A percentile compares a stretch with the other conserved stretches of the same genome.
phyloP scores from a whole-genome alignment of 805 yeast genomes.

The Cyberlindnera saturnus region DNA sequence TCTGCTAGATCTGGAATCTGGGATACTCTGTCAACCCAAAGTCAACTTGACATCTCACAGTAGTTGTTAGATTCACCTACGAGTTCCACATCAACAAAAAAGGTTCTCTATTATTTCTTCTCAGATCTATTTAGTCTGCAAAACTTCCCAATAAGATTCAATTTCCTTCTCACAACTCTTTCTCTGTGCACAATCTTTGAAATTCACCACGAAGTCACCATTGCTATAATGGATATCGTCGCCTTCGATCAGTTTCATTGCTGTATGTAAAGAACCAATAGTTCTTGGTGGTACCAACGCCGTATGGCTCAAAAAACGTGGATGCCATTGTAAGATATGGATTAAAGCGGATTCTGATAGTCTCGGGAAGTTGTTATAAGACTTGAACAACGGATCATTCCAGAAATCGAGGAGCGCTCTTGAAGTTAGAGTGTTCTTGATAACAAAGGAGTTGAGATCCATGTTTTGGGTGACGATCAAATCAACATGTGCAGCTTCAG shows the following conservation, averaged over 20 bases:
- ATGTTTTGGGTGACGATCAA: slow-evolving; percentile 65
- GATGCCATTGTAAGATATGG: slow-evolving; percentile 96
- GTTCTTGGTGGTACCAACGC: slow-evolving; percentile 64
- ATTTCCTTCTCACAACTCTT: slow-evolving; percentile 48
- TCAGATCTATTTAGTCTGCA: slow-evolving; percentile 3
- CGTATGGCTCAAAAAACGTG: slow-evolving; percentile 64
- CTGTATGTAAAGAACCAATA: slow-evolving; percentile 41
- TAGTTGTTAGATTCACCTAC: no score
- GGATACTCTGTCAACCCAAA: no score
- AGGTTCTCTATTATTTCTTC: not conserved
- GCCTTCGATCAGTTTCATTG: slow-evolving; percentile 31
- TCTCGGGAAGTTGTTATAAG: slow-evolving; percentile 50
- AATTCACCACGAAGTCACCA: slow-evolving; percentile 65
- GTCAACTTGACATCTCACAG: no score
- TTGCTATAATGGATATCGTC: slow-evolving; percentile 45
- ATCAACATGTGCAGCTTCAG: slow-evolving; percentile 47
- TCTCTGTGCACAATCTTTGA: slow-evolving; percentile 49
- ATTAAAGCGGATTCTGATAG: slow-evolving; percentile 65
- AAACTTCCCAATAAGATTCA: slow-evolving; percentile 28
- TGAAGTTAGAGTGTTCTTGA: slow-evolving; percentile 60
- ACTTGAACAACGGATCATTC: slow-evolving; percentile 65
- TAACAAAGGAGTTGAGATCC: slow-evolving; percentile 66
- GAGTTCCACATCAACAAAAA: not conserved
- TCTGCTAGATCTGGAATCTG: no score
- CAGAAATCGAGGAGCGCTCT: slow-evolving; percentile 72